Evolutionary conservation across 1,284 basidiomycete species (phyloP).

Genomic region (Trichosporon sp.): DNA sequence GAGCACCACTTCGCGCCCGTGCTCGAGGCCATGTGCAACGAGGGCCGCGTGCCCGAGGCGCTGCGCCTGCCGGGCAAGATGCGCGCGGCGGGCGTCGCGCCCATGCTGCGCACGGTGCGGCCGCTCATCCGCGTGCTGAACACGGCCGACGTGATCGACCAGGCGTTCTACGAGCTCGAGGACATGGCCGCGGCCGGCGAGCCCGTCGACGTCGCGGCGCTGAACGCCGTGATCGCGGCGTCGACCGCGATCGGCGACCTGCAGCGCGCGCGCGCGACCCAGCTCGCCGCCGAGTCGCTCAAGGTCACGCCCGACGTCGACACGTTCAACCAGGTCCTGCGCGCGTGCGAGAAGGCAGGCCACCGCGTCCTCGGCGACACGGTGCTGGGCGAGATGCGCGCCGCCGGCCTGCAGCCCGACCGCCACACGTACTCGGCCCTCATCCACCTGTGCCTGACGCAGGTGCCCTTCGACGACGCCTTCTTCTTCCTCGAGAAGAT

Average conservation of each 20-base stretch:
- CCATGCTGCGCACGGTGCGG: slow-evolving; percentile 32
- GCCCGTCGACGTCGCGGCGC: slow-evolving; percentile 57
- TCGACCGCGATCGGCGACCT: slow-evolving; percentile 62
- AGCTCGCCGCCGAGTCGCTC: slow-evolving; percentile 61
- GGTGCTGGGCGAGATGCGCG: slow-evolving; percentile 37
- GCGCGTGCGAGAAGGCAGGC: slow-evolving; percentile 56
- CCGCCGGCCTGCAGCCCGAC: slow-evolving; percentile 54
- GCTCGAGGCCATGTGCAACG: slow-evolving; percentile 44
- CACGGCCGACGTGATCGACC: slow-evolving; percentile 59
- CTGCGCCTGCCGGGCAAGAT: slow-evolving; percentile 36
- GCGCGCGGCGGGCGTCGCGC: slow-evolving; percentile 31
- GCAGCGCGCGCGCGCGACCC: slow-evolving; percentile 70
- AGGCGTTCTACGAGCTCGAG: slow-evolving; percentile 63
- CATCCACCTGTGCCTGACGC: slow-evolving; percentile 64
- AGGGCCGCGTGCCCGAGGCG: slow-evolving; percentile 41
- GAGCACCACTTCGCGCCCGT: slow-evolving; percentile 54
- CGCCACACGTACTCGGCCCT: slow-evolving; percentile 62
- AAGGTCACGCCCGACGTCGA: slow-evolving; percentile 58
- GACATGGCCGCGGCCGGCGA: slow-evolving; percentile 57
- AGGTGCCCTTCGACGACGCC: slow-evolving; percentile 71
- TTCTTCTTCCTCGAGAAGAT: slow-evolving; percentile 84
- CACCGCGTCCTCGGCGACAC: slow-evolving; percentile 40
- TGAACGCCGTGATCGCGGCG: slow-evolving; percentile 66
- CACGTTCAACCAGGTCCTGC: slow-evolving; percentile 66
- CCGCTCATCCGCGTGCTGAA: slow-evolving; percentile 56